These are phyloP conservation scores for Spathaspora boniae DNA, from an alignment of 805 yeast species.

Conservation along the genomic window DNA sequence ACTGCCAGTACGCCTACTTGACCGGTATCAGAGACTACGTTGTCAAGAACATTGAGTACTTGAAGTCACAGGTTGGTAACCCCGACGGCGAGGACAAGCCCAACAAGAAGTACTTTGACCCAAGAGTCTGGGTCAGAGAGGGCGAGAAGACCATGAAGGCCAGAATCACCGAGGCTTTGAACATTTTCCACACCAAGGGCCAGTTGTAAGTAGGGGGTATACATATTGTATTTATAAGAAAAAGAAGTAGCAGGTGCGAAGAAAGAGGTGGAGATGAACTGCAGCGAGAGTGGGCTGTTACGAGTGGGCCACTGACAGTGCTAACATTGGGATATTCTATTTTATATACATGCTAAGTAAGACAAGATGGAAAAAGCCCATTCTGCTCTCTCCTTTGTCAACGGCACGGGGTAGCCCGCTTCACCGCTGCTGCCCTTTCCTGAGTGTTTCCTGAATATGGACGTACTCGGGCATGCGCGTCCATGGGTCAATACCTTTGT, in stretches of 20 bases:
- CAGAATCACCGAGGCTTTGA: conserved; percentile 82
- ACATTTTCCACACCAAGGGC: conserved; percentile 76
- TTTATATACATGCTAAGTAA: background rate
- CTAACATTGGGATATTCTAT: background rate
- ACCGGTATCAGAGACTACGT: conserved; percentile 97
- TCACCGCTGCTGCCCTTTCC: background rate
- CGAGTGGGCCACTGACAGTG: conserved; percentile 1
- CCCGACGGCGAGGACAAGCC: conserved; percentile 99
- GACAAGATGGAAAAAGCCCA: background rate
- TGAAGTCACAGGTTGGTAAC: conserved; percentile 89
- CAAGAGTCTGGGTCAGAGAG: conserved; percentile 99
- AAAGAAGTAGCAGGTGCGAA: background rate
- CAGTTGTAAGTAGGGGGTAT: conserved; percentile 41
- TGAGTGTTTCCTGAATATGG: conserved; percentile 16
- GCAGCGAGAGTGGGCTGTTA: background rate
- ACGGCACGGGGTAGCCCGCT: background rate
- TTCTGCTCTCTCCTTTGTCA: too few relatives aligned
- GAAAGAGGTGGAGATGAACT: conserved; percentile 1
- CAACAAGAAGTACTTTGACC: conserved; percentile 99
- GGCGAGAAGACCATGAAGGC: conserved; percentile 97
- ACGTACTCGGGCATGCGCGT: conserved; percentile 41
- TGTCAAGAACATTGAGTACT: conserved; percentile 92
- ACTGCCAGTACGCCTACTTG: conserved; percentile 97
- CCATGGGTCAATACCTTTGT: conserved; percentile 41
- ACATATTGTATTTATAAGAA: background rate